phyloP scores from a whole-genome alignment of 2,329 filamentous ascomycete species.

The Microdochium nivale region DNA sequence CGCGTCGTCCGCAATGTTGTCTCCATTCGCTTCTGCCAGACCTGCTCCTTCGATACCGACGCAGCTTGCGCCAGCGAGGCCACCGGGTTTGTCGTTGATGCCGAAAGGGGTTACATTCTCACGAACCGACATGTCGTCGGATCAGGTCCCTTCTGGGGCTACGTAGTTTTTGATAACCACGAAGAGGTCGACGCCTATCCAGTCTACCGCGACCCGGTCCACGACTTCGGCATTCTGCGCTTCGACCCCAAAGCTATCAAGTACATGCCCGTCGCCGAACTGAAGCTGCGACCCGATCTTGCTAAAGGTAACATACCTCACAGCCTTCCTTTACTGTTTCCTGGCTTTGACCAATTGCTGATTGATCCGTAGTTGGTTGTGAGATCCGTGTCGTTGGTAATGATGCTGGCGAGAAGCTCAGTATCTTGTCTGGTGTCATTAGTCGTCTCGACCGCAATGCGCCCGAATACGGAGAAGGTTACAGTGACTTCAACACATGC shows the following conservation, averaged over 20 bases:
- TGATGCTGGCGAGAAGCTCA: slow-evolving; percentile 96
- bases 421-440: slow-evolving; percentile 95
- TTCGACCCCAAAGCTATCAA: slow-evolving; percentile 96
- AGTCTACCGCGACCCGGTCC: slow-evolving; percentile 94
- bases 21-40: slow-evolving; percentile 98
- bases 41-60: slow-evolving; percentile 97
- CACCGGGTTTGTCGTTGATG: slow-evolving; percentile 95
- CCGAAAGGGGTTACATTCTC: slow-evolving; percentile 80
- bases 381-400: slow-evolving; percentile 98
- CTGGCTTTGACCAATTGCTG: background rate
- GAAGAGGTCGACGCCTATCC: slow-evolving; percentile 93
- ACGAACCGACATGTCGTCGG: slow-evolving; percentile 92
- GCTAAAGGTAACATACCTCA: slow-evolving; percentile 48
- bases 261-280: slow-evolving; percentile 83
- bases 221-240: slow-evolving; percentile 94
- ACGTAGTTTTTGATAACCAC: slow-evolving; percentile 97
- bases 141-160: slow-evolving; percentile 93
- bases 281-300: slow-evolving; percentile 75
- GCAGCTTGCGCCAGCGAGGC: slow-evolving; percentile 88
- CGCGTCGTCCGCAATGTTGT: slow-evolving; percentile 91
- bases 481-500: slow-evolving; percentile 92
- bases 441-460: slow-evolving; percentile 93
- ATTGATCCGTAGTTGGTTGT: slow-evolving; percentile 55
- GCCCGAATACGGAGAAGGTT: slow-evolving; percentile 94
- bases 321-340: background rate